phyloP scores from a whole-genome alignment of 1,139 yeast species.

The Hyphopichia khmerensis region DNA sequence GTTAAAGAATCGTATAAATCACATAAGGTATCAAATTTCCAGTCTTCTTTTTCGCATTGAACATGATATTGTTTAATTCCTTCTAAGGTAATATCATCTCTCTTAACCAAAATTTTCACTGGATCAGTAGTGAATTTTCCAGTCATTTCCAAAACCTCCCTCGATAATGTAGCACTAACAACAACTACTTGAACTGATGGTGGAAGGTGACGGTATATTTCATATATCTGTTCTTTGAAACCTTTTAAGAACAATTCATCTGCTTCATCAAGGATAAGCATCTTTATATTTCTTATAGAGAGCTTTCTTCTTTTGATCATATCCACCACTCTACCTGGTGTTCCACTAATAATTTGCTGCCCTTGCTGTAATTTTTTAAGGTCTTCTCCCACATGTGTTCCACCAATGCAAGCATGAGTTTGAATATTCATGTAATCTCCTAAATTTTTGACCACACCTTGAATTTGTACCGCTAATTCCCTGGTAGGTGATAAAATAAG shows the following conservation, averaged over 20 bases:
- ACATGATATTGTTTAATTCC: conserved; percentile 88
- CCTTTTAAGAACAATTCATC: conserved; percentile 91
- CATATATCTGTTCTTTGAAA: conserved; percentile 89
- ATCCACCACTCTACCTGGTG: conserved; percentile 93
- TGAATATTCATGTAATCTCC: conserved; percentile 85
- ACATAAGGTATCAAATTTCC: conserved; percentile 94
- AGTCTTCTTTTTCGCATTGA: conserved; percentile 86
- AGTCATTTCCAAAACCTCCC: conserved; percentile 83
- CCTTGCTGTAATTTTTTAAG: conserved; percentile 69
- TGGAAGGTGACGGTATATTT: conserved; percentile 78
- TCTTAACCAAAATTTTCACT: conserved; percentile 82
- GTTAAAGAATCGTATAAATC: conserved; percentile 93
- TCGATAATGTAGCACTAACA: conserved; percentile 88
- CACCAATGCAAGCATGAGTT: conserved; percentile 93
- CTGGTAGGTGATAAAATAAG: conserved; percentile 92
- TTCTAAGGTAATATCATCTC: conserved; percentile 84
- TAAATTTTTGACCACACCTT: conserved; percentile 75
- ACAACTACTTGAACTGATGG: conserved; percentile 87
- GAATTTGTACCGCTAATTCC: conserved; percentile 89
- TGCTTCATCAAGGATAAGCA: conserved; percentile 90
- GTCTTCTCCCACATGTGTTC: conserved; percentile 82
- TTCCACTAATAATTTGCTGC: conserved; percentile 92
- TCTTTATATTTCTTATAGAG: conserved; percentile 68
- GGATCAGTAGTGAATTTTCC: conserved; percentile 88
- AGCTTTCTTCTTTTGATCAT: conserved; percentile 77